Evolutionary conservation across 331 rosid genomes (phyloP).

Genomic region (Acacia pycnantha): DNA sequence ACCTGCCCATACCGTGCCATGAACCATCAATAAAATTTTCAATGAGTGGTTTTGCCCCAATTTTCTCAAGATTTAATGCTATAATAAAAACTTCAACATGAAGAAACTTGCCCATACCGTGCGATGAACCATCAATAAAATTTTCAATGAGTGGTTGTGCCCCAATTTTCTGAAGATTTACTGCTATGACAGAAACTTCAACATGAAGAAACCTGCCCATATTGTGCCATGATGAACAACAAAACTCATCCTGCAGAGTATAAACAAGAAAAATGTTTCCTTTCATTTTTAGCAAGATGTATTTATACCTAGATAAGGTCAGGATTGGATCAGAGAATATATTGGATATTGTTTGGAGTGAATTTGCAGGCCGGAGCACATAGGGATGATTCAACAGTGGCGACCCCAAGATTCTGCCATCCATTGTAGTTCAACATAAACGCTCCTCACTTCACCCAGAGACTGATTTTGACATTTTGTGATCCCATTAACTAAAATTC

Average conservation of each 20-base stretch:
- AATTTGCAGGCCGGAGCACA: background rate
- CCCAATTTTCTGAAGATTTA: too few relatives aligned
- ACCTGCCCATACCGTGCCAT: too few relatives aligned
- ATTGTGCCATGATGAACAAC: background rate
- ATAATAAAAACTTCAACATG: background rate
- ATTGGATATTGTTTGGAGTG: too few relatives aligned
- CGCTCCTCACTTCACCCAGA: background rate
- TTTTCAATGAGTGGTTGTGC: too few relatives aligned
- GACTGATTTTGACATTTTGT: background rate
- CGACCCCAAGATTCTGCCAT: slow-evolving; percentile 31
- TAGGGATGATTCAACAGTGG: slow-evolving; percentile 59
- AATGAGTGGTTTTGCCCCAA: too few relatives aligned
- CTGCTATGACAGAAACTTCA: background rate
- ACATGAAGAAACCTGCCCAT: background rate
- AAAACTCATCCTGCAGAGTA: background rate
- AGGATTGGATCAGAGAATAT: background rate
- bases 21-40: too few relatives aligned
- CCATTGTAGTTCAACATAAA: background rate
- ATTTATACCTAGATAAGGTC: background rate
- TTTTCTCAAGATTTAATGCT: background rate
- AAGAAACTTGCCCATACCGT: background rate
- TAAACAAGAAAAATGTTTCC: background rate
- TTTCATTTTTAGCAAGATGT: background rate
- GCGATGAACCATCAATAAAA: background rate
- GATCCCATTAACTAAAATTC: background rate